A percentile compares a stretch with the other conserved stretches of the same genome.
Evolutionary conservation across 306 rosid species (phyloP).

Genomic region (Sphenostylis stenocarpa): DNA sequence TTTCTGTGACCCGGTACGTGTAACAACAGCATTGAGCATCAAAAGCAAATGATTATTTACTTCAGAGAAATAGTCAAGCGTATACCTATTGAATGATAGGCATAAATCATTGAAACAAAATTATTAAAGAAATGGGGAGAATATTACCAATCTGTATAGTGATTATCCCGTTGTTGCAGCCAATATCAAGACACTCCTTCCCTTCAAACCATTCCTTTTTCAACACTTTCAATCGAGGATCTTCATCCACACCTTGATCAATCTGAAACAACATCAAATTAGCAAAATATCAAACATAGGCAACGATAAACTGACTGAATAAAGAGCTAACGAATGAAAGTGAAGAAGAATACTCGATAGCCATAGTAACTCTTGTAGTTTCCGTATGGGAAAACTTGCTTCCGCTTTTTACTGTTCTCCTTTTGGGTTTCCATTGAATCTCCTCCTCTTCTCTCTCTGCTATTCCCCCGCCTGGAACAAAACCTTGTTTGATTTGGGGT

Average conservation of each 20-base stretch:
- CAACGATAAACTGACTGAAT: not conserved
- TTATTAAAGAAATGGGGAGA: not conserved
- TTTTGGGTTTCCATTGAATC: constrained; percentile 31
- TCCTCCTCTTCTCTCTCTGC: not conserved
- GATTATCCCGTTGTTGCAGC: constrained; percentile 77
- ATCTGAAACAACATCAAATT: constrained; percentile 44
- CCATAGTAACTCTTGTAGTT: constrained; percentile 87
- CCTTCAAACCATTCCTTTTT: constrained; percentile 88
- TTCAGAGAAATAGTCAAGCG: not conserved
- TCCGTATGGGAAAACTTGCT: constrained; percentile 62
- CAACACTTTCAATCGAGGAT: constrained; percentile 75
- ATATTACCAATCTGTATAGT: constrained; percentile 78
- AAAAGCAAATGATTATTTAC: not conserved
- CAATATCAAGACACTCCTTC: constrained; percentile 86
- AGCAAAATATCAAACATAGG: not conserved
- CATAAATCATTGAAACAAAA: not conserved
- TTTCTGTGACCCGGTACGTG: not conserved
- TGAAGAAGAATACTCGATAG: constrained; percentile 62
- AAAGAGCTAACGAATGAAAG: not conserved
- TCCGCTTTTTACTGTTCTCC: constrained; percentile 33
- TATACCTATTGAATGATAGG: not conserved
- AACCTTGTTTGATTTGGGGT: not conserved
- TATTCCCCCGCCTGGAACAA: not conserved
- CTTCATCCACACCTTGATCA: constrained; percentile 62
- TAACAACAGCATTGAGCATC: not conserved